Conservation (phyloP, 371 early-diverging fungal genomes). For the Mortierella sp. region DNA sequence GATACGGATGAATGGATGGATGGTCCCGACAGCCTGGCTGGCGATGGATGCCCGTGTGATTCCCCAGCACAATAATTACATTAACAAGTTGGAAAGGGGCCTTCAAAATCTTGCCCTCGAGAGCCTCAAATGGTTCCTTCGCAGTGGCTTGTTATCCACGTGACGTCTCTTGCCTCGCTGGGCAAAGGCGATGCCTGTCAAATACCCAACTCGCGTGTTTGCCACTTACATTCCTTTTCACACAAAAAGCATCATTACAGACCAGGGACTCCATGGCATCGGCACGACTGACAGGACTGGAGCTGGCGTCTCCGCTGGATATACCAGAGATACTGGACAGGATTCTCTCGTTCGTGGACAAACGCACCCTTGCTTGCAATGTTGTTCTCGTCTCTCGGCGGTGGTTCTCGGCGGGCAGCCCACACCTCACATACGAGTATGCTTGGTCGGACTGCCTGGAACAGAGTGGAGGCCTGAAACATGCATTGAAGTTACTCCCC, state of each 20-base stretch:
- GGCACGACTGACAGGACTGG: neutral
- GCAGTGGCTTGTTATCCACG: conserved; percentile 3
- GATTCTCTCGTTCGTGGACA: neutral
- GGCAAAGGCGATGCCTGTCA: neutral
- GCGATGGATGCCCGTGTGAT: conserved; percentile 6
- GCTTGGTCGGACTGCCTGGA: neutral
- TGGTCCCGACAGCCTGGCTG: neutral
- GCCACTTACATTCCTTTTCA: neutral
- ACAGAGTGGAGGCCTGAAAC: neutral
- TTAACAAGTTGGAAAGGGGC: conserved; percentile 14
- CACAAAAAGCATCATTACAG: neutral
- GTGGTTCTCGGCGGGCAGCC: neutral
- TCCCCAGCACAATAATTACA: conserved; percentile 15
- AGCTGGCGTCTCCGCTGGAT: neutral
- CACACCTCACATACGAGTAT: neutral
- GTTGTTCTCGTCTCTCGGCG: neutral
- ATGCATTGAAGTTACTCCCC: neutral
- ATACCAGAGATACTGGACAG: neutral
- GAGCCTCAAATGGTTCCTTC: neutral
- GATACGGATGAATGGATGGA: conserved; percentile 10
- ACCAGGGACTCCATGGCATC: neutral
- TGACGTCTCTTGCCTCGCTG: neutral
- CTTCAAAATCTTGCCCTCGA: neutral
- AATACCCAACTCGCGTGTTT: neutral
- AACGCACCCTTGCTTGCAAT: neutral